A percentile compares a stretch with the other conserved stretches of the same genome.
Conservation (phyloP, 495 filamentous ascomycete genomes). For the Penicillium soppii region DNA sequence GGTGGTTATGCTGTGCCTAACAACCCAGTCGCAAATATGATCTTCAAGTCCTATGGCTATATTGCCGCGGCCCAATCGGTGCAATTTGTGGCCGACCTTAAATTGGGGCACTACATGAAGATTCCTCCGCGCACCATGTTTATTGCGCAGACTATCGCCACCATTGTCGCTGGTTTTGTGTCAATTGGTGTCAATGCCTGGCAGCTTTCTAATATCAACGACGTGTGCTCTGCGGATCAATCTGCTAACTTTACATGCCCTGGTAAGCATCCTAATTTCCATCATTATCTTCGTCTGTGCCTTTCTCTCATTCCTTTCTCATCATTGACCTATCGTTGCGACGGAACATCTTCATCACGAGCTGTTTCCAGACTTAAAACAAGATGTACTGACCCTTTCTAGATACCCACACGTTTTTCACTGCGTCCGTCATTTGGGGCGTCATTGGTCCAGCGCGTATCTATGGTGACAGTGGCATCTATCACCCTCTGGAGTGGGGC, state of each 20-base stretch:
- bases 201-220: constrained; percentile 39
- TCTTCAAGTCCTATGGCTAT: constrained; percentile 75
- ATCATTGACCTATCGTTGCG: no score
- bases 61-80: constrained; percentile 50
- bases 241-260: constrained; percentile 43
- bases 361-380: no score
- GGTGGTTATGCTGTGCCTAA: constrained; percentile 72
- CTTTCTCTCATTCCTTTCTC: no score
- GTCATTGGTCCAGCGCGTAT: constrained; percentile 34
- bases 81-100: constrained; percentile 39
- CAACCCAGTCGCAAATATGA: constrained; percentile 79
- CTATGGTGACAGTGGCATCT: constrained; percentile 32
- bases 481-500: constrained; percentile 30
- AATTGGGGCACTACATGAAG: constrained; percentile 55
- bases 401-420: constrained; percentile 48
- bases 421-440: constrained; percentile 38
- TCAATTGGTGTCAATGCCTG: constrained; percentile 50
- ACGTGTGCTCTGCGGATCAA: constrained; percentile 37
- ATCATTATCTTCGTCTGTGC: no score
- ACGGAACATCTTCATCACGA: no score
- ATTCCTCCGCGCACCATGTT: constrained; percentile 51
- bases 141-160: constrained; percentile 45
- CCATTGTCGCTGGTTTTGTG: constrained; percentile 47
- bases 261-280: no score
- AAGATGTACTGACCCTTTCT: no score